A percentile compares a stretch with the other conserved stretches of the same genome.
phyloP scores from a whole-genome alignment of 768 basidiomycete genomes.

The Neoboletus brunneissimus region DNA sequence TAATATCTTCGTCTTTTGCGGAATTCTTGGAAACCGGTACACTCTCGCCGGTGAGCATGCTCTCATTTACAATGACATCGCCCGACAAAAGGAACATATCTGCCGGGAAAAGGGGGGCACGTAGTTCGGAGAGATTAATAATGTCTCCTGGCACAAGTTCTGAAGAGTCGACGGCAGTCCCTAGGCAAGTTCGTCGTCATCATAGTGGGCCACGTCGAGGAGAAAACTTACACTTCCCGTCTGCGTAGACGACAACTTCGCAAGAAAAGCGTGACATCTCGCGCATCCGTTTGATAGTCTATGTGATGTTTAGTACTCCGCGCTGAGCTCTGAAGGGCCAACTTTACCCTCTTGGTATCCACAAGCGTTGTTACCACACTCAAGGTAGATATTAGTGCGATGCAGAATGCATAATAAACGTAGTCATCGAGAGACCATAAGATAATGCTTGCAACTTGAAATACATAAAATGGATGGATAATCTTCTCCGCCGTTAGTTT shows the following conservation, averaged over 20 bases:
- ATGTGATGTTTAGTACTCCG: conserved; percentile 7
- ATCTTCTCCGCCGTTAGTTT: conserved; percentile 45
- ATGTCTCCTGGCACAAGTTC: conserved; percentile 90
- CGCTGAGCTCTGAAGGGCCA: not conserved
- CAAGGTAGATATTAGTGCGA: conserved; percentile 82
- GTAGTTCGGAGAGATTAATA: conserved; percentile 79
- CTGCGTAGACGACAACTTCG: conserved; percentile 62
- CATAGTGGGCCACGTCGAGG: not conserved
- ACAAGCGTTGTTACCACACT: conserved; percentile 84
- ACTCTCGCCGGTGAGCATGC: conserved; percentile 98
- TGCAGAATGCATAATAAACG: conserved; percentile 96
- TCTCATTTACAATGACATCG: conserved; percentile 97
- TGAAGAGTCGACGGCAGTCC: conserved; percentile 69
- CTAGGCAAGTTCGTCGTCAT: conserved; percentile 37
- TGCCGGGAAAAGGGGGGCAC: conserved; percentile 74
- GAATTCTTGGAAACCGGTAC: conserved; percentile 93
- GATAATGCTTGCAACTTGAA: conserved; percentile 92
- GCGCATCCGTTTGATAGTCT: conserved; percentile 92
- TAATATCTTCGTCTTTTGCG: conserved; percentile 73
- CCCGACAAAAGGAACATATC: conserved; percentile 92
- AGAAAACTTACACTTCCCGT: conserved; percentile 63
- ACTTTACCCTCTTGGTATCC: conserved; percentile 81
- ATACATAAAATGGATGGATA: conserved; percentile 97
- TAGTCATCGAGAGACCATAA: conserved; percentile 96
- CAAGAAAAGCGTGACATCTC: conserved; percentile 94